phyloP scores from a whole-genome alignment of 129 eudicot species.

The Flaveria sonorensis region DNA sequence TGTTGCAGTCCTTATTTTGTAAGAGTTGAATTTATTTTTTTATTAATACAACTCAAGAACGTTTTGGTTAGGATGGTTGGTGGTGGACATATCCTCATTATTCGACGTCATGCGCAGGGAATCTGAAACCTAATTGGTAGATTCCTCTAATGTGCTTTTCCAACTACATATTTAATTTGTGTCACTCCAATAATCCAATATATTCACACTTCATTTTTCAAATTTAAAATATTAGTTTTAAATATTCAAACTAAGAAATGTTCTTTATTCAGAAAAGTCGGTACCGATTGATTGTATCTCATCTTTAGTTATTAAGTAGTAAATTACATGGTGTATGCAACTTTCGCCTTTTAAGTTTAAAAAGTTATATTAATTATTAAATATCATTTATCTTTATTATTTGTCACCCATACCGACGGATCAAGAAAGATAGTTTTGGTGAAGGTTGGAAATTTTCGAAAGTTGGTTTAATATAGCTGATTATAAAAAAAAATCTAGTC shows the following conservation, averaged over 20 bases:
- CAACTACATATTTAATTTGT: not conserved
- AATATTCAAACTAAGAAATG: not conserved
- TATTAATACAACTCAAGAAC: not conserved
- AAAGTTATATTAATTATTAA: too few species aligned
- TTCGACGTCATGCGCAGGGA: constrained; percentile 28
- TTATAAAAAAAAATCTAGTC: too few species aligned
- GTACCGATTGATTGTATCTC: not conserved
- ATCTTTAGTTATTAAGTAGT: not conserved
- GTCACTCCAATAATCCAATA: constrained; percentile 6
- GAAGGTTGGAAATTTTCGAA: too few species aligned
- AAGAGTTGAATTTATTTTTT: not conserved
- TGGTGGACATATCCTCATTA: constrained; percentile 28
- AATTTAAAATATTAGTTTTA: not conserved
- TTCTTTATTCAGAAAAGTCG: not conserved
- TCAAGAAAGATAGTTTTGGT: too few species aligned
- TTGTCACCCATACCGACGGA: too few species aligned
- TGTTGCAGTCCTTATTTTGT: not conserved
- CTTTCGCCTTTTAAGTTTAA: too few species aligned
- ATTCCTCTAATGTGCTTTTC: constrained; percentile 37
- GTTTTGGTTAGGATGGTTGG: constrained; percentile 23
- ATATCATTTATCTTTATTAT: too few species aligned
- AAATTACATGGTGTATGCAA: too few species aligned
- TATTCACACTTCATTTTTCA: constrained; percentile 5
- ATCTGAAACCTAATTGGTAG: constrained; percentile 28
- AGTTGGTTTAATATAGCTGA: too few species aligned